These are phyloP conservation scores for Bacidia gigantensis DNA, from an alignment of 495 filamentous ascomycete genomes.

Conservation along the genomic window DNA sequence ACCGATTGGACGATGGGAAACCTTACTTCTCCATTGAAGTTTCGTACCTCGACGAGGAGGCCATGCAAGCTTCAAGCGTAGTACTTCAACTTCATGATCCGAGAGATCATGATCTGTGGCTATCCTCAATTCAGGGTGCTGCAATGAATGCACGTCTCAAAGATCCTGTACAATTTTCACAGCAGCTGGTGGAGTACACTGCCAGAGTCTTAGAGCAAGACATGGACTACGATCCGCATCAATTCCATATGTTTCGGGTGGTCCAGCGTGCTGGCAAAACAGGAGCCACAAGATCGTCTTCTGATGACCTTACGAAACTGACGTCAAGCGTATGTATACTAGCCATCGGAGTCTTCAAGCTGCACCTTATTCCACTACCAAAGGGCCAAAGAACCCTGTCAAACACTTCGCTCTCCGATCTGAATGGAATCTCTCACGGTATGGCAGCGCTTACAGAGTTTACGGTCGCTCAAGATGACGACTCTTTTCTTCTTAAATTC, in stretches of 20 bases:
- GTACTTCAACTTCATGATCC: conserved; percentile 61
- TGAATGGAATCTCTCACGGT: conserved; percentile 46
- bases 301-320: conserved; percentile 65
- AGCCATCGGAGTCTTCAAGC: conserved; percentile 67
- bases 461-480: conserved; percentile 56
- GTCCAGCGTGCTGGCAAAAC: conserved; percentile 56
- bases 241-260: conserved; percentile 72
- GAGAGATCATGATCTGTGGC: conserved; percentile 62
- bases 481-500: conserved; percentile 77
- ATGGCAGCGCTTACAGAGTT: conserved; percentile 60
- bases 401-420: conserved; percentile 36
- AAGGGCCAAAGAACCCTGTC: conserved; percentile 44
- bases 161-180: conserved; percentile 41
- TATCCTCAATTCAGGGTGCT: conserved; percentile 50
- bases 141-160: conserved; percentile 41
- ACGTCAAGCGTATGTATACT: conserved; percentile 68
- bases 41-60: conserved; percentile 59
- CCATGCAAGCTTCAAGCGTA: conserved; percentile 42
- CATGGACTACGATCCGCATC: conserved; percentile 53
- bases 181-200: conserved; percentile 49
- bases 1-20: conserved; percentile 64
- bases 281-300: conserved; percentile 43
- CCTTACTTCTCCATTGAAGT: conserved; percentile 73
- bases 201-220: conserved; percentile 51
- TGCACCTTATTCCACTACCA: conserved; percentile 66